A percentile compares a stretch with the other conserved stretches of the same genome.
phyloP scores from a whole-genome alignment of 805 yeast genomes.

The Candida caryicola region DNA sequence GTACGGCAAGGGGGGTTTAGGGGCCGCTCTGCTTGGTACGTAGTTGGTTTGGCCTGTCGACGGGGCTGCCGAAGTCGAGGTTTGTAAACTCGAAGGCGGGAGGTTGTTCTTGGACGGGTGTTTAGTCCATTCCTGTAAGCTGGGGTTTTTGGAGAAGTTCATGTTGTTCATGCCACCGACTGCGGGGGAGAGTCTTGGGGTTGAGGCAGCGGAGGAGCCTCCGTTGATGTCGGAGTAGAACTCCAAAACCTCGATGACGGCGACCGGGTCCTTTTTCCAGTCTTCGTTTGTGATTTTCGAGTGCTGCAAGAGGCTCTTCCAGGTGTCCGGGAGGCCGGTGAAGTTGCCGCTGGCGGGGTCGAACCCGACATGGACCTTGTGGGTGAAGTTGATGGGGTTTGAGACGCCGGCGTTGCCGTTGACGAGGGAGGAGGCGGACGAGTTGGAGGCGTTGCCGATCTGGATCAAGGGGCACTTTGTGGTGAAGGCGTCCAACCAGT shows the following conservation, averaged over 20 bases:
- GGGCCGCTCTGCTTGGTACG: conserved; percentile 41
- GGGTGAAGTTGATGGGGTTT: conserved; percentile 91
- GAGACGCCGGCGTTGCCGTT: conserved; percentile 58
- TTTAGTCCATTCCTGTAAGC: conserved; percentile 45
- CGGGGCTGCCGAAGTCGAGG: conserved; percentile 5
- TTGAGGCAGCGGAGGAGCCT: conserved; percentile 27
- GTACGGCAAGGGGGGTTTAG: conserved; percentile 44
- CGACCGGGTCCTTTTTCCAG: conserved; percentile 61
- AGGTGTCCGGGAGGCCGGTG: conserved; percentile 55
- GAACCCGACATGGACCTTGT: conserved; percentile 85
- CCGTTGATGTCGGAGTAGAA: conserved; percentile 50
- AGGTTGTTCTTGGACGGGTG: conserved; percentile 16
- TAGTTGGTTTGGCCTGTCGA: conserved; percentile 14
- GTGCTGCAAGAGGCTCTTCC: conserved; percentile 55
- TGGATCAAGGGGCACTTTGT: conserved; percentile 67
- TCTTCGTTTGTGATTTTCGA: conserved; percentile 62
- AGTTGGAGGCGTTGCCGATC: conserved; percentile 22
- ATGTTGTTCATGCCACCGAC: conserved; percentile 23
- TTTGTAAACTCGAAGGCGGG: conserved; percentile 4
- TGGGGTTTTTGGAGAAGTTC: conserved; percentile 18
- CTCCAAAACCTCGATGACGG: conserved; percentile 59
- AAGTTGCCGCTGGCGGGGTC: conserved; percentile 70
- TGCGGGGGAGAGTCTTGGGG: conserved; percentile 28
- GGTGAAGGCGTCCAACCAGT: conserved; percentile 88
- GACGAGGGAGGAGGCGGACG: conserved; percentile 6